Evolutionary conservation across 1,284 basidiomycete genomes (phyloP).

Genomic region (Ustilago loliicola): DNA sequence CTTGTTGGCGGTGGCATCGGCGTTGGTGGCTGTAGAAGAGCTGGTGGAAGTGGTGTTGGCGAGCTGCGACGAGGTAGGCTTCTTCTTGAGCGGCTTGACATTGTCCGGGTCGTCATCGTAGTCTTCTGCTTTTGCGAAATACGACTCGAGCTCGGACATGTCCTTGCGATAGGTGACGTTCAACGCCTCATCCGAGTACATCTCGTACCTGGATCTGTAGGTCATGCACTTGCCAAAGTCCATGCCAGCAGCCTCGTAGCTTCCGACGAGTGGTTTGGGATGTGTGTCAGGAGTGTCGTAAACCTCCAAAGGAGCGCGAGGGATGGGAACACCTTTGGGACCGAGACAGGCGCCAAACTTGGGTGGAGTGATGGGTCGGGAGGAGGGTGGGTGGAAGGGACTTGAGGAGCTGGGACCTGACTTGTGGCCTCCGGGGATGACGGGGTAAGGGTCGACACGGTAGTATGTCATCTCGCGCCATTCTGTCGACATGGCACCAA

Average conservation of each 20-base stretch:
- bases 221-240: slow-evolving; percentile 68
- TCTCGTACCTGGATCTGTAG: slow-evolving; percentile 65
- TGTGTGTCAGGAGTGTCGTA: slow-evolving; percentile 68
- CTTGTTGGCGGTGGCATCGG: slow-evolving; percentile 18
- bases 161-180: slow-evolving; percentile 68
- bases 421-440: slow-evolving; percentile 51
- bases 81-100: slow-evolving; percentile 55
- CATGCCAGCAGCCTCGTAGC: slow-evolving; percentile 64
- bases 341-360: slow-evolving; percentile 63
- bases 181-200: slow-evolving; percentile 70
- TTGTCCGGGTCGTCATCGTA: slow-evolving; percentile 69
- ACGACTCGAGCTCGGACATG: slow-evolving; percentile 55
- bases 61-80: slow-evolving; percentile 13
- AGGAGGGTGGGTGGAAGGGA: slow-evolving; percentile 46
- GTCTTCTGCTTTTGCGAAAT: slow-evolving; percentile 52
- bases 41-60: slow-evolving; percentile 17
- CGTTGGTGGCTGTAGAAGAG: slow-evolving; percentile 13
- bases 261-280: slow-evolving; percentile 66
- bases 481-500: slow-evolving; percentile 68
- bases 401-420: slow-evolving; percentile 23
- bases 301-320: slow-evolving; percentile 55
- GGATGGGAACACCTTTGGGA: slow-evolving; percentile 59
- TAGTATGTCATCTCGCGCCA: slow-evolving; percentile 70
- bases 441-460: slow-evolving; percentile 65
- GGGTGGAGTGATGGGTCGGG: slow-evolving; percentile 58